Conservation (phyloP, 306 rosid genomes). For the Malus domestica region ASM211411v1 NC_041791.1:6822501-6823000, state of each 20-base stretch:
- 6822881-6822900: no score
- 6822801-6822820: no score
- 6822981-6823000: no score
- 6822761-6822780: conserved; percentile 19
- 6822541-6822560: background rate
- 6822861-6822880: no score
- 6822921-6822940: no score
- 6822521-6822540: conserved; percentile 21
- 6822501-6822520: conserved; percentile 20
- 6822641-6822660: conserved; percentile 16
- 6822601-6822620: conserved; percentile 18
- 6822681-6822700: background rate
- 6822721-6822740: background rate
- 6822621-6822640: background rate
- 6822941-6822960: no score
- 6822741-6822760: conserved; percentile 22
- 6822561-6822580: conserved; percentile 16
- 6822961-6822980: no score
- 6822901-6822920: no score
- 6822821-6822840: no score
- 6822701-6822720: conserved; percentile 1
- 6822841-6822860: no score
- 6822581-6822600: conserved; percentile 31
- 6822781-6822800: no score
- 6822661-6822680: conserved; percentile 27